Evolutionary conservation across 352 stramenopile species (phyloP).

Genomic region (Phytophthora idaei): DNA sequence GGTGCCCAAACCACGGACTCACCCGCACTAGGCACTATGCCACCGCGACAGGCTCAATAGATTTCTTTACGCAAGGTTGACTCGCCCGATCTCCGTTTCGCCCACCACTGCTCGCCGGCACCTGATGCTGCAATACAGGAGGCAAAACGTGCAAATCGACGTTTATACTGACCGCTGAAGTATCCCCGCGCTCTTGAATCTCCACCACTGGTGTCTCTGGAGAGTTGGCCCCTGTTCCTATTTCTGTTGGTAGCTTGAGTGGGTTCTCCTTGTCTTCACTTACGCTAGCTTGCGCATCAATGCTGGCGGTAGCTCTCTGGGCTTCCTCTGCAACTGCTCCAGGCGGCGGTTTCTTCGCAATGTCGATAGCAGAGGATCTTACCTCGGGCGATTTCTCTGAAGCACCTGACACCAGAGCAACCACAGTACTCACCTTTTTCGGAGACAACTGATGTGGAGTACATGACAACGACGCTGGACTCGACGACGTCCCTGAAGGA

Average conservation of each 20-base stretch:
- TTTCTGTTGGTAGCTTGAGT: neutral
- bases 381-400: constrained; percentile 2
- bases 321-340: neutral
- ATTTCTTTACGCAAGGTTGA: constrained; percentile 44
- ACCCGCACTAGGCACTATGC: constrained; percentile 33
- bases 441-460: constrained; percentile 10
- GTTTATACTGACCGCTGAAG: constrained; percentile 41
- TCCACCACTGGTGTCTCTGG: constrained; percentile 5
- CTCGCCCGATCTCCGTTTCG: constrained; percentile 30
- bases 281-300: constrained; percentile 8
- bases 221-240: constrained; percentile 4
- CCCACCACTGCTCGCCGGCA: constrained; percentile 32
- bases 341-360: neutral
- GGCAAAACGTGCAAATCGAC: constrained; percentile 30
- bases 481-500: constrained; percentile 19
- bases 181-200: constrained; percentile 16
- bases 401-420: constrained; percentile 5
- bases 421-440: constrained; percentile 8
- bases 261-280: constrained; percentile 12
- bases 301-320: neutral
- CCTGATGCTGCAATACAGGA: constrained; percentile 28
- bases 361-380: constrained; percentile 7
- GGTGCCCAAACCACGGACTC: constrained; percentile 24
- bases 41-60: constrained; percentile 35
- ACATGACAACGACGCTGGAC: constrained; percentile 20